Percentiles rank a stretch among this genome's conserved stretches.
Conservation (phyloP, 306 rosid species). For the peach (Prunus persica) region DNA sequence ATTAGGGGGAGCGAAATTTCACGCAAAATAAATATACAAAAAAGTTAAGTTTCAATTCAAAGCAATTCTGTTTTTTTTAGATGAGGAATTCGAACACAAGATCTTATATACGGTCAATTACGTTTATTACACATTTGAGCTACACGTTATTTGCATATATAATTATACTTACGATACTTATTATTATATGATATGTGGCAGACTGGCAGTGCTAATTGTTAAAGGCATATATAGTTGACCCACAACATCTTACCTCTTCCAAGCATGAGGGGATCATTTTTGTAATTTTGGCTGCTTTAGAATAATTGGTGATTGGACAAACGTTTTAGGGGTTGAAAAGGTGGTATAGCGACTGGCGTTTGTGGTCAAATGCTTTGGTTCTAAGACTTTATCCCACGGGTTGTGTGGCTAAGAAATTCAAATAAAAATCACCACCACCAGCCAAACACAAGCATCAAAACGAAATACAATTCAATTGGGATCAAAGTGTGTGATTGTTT, state of each 20-base stretch:
- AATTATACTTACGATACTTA: background rate
- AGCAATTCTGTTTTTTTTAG: no score
- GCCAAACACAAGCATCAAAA: slow-evolving; percentile 3
- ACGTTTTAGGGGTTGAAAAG: slow-evolving; percentile 1
- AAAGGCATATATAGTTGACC: slow-evolving; percentile 16
- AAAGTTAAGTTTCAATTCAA: no score
- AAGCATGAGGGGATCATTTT: slow-evolving; percentile 8
- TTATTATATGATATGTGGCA: background rate
- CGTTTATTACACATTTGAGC: fast-evolving
- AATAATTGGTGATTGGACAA: background rate
- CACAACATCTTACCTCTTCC: slow-evolving; percentile 2
- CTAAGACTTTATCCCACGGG: background rate
- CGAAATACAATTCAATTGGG: background rate
- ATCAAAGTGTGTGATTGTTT: background rate
- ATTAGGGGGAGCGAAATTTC: background rate
- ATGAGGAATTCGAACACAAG: fast-evolving
- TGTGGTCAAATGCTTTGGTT: slow-evolving; percentile 13
- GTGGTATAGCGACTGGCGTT: background rate
- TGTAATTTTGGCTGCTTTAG: background rate
- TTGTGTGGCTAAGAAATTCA: background rate
- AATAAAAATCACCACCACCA: background rate
- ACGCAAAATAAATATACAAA: background rate
- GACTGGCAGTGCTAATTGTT: background rate
- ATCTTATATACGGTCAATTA: fast-evolving
- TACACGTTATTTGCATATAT: no score